A percentile compares a stretch with the other conserved stretches of the same genome.
phyloP scores from a whole-genome alignment of 2,329 filamentous ascomycete species.

The Knufia fluminis region DNA sequence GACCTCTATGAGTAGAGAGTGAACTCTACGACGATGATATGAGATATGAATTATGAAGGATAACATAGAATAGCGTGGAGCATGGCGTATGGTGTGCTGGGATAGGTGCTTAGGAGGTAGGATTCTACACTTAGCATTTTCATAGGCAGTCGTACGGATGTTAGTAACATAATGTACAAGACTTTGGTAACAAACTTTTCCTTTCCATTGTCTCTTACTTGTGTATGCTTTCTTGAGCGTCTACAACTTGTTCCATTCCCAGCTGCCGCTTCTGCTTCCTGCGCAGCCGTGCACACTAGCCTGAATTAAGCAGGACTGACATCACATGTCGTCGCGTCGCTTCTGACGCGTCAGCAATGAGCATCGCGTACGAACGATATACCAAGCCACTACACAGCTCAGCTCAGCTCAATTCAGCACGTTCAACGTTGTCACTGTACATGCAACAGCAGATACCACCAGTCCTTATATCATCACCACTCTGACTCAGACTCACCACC shows the following conservation, averaged over 20 bases:
- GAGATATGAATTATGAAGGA: slow-evolving; percentile 6
- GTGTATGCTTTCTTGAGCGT: background rate
- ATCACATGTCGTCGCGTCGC: background rate
- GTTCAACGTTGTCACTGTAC: too few species aligned
- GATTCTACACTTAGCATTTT: background rate
- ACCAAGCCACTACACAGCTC: too few species aligned
- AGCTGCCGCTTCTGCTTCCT: too few species aligned
- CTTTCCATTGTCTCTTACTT: background rate
- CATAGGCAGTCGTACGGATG: too few species aligned
- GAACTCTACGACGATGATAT: background rate
- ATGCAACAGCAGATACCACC: background rate
- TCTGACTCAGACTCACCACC: background rate
- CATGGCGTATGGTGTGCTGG: too few species aligned
- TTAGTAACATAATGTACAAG: background rate
- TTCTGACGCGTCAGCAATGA: background rate
- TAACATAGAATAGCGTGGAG: background rate
- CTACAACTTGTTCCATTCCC: too few species aligned
- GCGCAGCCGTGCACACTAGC: too few species aligned
- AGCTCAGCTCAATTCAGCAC: too few species aligned
- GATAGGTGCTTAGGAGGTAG: background rate
- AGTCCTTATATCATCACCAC: background rate
- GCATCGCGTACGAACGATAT: background rate
- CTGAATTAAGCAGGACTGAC: background rate
- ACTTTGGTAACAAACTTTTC: background rate
- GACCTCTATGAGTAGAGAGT: slow-evolving; percentile 50